phyloP scores from a whole-genome alignment of 331 rosid species.

The Prunus yedoensis region DNA sequence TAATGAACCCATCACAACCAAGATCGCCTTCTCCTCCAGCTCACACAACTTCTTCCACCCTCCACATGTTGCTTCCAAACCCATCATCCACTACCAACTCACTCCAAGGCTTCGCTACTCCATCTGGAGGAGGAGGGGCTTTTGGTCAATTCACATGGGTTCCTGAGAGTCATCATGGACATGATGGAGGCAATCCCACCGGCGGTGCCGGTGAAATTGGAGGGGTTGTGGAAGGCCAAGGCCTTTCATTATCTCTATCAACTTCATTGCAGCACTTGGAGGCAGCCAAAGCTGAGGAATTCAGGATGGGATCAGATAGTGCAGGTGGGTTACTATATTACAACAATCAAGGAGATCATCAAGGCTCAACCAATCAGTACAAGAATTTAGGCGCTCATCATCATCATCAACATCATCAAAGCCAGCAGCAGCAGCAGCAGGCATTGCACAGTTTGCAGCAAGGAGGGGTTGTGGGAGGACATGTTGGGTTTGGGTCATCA shows the following conservation, averaged over 20 bases:
- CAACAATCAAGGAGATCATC: conserved; percentile 40
- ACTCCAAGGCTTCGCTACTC: conserved; percentile 39
- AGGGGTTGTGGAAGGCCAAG: conserved; percentile 62
- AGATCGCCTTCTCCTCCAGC: conserved; percentile 70
- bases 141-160: conserved; percentile 82
- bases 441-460: conserved; percentile 37
- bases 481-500: conserved; percentile 50
- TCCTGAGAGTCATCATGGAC: conserved; percentile 30
- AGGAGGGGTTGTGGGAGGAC: conserved; percentile 19
- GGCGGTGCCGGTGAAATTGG: conserved; percentile 28
- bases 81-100: conserved; percentile 48
- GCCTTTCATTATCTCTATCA: conserved; percentile 75
- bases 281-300: conserved; percentile 74
- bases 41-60: conserved; percentile 49
- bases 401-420: neutral
- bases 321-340: conserved; percentile 48
- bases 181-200: conserved; percentile 19
- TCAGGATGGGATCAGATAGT: conserved; percentile 53
- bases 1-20: conserved; percentile 73
- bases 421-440: neutral
- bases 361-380: conserved; percentile 44
- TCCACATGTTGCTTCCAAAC: conserved; percentile 88
- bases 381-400: conserved; percentile 37
- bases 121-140: conserved; percentile 36
- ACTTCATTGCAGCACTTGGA: conserved; percentile 66